phyloP scores from a whole-genome alignment of 345 rosid genomes.

The Viola odorata region DNA sequence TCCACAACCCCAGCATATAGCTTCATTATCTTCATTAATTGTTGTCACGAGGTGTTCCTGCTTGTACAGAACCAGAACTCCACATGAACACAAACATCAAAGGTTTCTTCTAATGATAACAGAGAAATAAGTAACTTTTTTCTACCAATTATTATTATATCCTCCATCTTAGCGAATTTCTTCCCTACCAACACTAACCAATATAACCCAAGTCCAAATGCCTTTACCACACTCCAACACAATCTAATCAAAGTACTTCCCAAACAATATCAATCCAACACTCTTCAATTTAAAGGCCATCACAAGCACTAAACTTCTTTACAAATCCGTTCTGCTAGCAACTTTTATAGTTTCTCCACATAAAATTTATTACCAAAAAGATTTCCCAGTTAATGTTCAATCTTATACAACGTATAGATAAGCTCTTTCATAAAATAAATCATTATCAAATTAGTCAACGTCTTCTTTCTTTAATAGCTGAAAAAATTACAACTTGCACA shows the following conservation, averaged over 20 bases:
- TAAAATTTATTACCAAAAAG: no score
- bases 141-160: no score
- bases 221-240: no score
- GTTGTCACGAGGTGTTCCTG: constrained; percentile 50
- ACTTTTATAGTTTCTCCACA: neutral
- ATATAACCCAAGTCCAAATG: no score
- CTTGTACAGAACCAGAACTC: neutral
- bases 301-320: neutral
- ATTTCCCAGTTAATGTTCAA: neutral
- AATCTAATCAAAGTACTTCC: no score
- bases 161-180: neutral
- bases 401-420: no score
- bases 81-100: neutral
- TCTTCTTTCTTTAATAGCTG: no score
- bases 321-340: neutral
- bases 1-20: constrained; percentile 95
- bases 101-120: neutral
- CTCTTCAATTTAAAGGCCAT: neutral
- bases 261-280: neutral
- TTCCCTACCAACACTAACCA: no score
- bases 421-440: no score
- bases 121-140: no score
- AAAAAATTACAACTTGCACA: no score
- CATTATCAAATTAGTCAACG: no score
- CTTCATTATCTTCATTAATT: constrained; percentile 48